Evolutionary conservation across 331 rosid genomes (phyloP), one percentile per base, ranked within the genome.

Genomic region (Phaseolus coccineus): DNA sequence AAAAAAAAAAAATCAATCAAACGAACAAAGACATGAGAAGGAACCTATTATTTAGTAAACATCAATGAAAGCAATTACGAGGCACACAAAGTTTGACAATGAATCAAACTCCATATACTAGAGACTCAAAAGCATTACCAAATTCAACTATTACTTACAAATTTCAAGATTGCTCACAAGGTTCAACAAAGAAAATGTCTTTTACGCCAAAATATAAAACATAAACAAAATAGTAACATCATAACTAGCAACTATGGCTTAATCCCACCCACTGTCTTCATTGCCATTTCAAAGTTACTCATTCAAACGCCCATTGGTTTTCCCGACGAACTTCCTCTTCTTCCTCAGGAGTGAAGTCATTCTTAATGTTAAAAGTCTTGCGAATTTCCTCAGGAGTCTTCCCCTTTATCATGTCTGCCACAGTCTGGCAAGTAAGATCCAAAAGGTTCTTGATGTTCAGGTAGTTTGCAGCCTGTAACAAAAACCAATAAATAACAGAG

Each of bases 381-480:
- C 82, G 82, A 7, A 78, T 78, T 30, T 78, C 76, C 48, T 78
- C 82, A 0, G 82, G 82, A 11, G 82, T 78, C 59, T 78, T 78
- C 24, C 81, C 81, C 35, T 68, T 68, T 22, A 78, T 78, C 76
- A 68, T 78, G 37, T 68, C 76, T 14, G 82, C 82, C 0, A 68
- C 69, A 5, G 76, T 56, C 59, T 68, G 76, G 69, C 82, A 78
- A 1, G 69, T 68, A n/a, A 68, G 76, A 48, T 78, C 82, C 76
- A 68, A 37, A 25, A 78, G 76, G 69, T 33, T 78, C 69, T 78
- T 55, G 52, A 77, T 77, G 44, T 77, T 66, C 67, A 77, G 40
- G 46, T 77, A 77, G 56, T 77, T 66, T 0, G 81, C 81, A 40
- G 75, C 81, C 81, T 77, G 25, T 2, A 9, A 42, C 47, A 5